These are phyloP conservation scores for Raphanus raphanistrum DNA, from an alignment of 345 rosid species.

Conservation along the genomic window DNA sequence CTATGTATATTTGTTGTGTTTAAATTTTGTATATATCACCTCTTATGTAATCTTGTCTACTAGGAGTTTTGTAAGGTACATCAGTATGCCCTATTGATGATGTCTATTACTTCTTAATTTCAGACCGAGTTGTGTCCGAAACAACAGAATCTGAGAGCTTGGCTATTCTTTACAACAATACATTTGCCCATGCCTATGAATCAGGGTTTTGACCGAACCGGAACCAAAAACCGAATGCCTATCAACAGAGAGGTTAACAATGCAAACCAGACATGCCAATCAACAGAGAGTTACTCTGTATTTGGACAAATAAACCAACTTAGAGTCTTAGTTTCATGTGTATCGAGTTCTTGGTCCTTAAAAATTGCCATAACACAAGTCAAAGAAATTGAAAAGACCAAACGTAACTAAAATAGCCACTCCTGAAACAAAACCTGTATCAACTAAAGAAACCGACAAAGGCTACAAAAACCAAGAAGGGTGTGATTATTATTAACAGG, in stretches of 20 bases:
- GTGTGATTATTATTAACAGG: neutral
- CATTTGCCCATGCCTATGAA: neutral
- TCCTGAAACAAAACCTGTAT: neutral
- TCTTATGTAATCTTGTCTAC: constrained; percentile 5
- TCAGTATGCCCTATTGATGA: constrained; percentile 1
- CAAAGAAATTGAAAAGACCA: neutral
- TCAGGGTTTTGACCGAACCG: neutral
- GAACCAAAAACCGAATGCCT: neutral
- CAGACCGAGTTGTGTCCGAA: neutral
- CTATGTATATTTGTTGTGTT: constrained; percentile 28
- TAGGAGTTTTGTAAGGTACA: constrained; percentile 11
- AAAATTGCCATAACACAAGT: neutral
- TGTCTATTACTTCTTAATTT: neutral
- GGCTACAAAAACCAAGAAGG: neutral
- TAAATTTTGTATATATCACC: constrained; percentile 24
- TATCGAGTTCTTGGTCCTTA: neutral
- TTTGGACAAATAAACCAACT: neutral
- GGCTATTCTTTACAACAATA: neutral
- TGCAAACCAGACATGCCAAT: neutral
- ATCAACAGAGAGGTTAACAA: neutral
- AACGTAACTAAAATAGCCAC: neutral
- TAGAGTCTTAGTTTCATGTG: neutral
- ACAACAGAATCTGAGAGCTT: neutral
- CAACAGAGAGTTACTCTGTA: constrained; percentile 9
- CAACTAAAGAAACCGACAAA: neutral